Conservation (phyloP, 2,329 filamentous ascomycete species). For the Arachnomyces sp. region DNA sequence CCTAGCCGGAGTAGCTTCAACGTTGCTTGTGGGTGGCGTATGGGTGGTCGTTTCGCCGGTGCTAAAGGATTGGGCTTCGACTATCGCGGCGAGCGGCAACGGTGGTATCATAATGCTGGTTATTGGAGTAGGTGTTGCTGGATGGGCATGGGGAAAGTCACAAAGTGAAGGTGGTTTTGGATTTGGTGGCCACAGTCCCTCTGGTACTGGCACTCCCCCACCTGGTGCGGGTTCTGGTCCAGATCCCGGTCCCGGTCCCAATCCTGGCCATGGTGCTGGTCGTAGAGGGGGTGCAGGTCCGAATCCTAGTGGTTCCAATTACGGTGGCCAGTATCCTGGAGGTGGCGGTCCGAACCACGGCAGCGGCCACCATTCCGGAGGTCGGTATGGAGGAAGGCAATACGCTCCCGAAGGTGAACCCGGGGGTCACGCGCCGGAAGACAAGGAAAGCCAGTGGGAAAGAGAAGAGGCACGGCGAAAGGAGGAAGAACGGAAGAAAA, state of each 20-base stretch:
- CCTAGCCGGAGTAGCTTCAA: constrained; percentile 73
- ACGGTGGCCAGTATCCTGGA: constrained; percentile 15
- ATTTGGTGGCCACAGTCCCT: constrained; percentile 16
- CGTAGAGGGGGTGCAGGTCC: constrained; percentile 8
- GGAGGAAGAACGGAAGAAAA: constrained; percentile 29
- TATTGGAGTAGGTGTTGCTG: constrained; percentile 64
- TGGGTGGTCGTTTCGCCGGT: constrained; percentile 67
- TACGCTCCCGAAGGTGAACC: too few relatives aligned
- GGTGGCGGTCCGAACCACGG: constrained; percentile 8
- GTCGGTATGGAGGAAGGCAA: constrained; percentile 6
- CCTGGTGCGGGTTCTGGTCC: constrained; percentile 17
- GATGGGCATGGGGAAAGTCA: constrained; percentile 67
- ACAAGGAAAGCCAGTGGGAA: constrained; percentile 16
- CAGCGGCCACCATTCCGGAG: constrained; percentile 5
- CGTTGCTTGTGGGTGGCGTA: constrained; percentile 64
- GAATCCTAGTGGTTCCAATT: constrained; percentile 29
- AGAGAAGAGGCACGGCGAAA: constrained; percentile 31
- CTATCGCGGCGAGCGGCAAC: constrained; percentile 64
- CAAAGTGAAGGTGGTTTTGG: constrained; percentile 43
- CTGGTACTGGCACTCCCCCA: constrained; percentile 11
- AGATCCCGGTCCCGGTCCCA: constrained; percentile 22
- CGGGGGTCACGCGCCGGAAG: constrained; percentile 3
- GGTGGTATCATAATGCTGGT: constrained; percentile 66
- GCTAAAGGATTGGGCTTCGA: constrained; percentile 64
- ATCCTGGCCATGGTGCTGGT: too few relatives aligned